Evolutionary conservation across 176 grass and related monocot genomes (phyloP), one percentile per base, ranked within the genome.

Genomic region (Cenchrus fungigraminus): DNA sequence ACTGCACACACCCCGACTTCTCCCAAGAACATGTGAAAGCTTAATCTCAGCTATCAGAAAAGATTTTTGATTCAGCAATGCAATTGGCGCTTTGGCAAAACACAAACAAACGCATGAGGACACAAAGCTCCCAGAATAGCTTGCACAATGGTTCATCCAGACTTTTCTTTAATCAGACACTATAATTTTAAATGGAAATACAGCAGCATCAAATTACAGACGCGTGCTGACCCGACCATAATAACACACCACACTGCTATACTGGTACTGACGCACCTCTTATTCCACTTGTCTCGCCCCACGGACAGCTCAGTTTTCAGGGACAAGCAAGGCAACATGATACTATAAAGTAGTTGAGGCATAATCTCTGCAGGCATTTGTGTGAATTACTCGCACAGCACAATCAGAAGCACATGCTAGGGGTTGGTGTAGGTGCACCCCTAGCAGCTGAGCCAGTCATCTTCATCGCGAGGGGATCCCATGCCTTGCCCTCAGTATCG

Each of bases 351-450:
- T 79, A 74, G 19, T 17, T 43, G 44, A 4, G 15, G 16, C 17
- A 55, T 22, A 49, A 64, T 71, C 73, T 77, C 79, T 78, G 15
- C 55, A 59, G 13, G 54, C 45, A 72, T 72, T 12, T 67, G 19
- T 1, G 2, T 52, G 60, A 64, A 78, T 83, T 34, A 1, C 57
- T 71, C n/a, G 7, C 46, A 6, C 9, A 28, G 46, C 1, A 79
- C 55, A 69, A 46, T 91, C 66, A 95, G 80, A 90, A 90, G 64
- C 93, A 95, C 83, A 95, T 71, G 43, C 80, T 86, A 51, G 90
- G 79, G 15, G 83, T 62, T 60, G 93, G 86, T 3, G 78, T 56
- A 19, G 88, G 1, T 82, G 83, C 16, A 6, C 70, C 42, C 0
- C 70, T 53, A 14, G 83, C 55, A 73, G 58, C 59, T 3, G 84